Conservation (phyloP, 345 rosid species). For the Populus nigra region DNA sequence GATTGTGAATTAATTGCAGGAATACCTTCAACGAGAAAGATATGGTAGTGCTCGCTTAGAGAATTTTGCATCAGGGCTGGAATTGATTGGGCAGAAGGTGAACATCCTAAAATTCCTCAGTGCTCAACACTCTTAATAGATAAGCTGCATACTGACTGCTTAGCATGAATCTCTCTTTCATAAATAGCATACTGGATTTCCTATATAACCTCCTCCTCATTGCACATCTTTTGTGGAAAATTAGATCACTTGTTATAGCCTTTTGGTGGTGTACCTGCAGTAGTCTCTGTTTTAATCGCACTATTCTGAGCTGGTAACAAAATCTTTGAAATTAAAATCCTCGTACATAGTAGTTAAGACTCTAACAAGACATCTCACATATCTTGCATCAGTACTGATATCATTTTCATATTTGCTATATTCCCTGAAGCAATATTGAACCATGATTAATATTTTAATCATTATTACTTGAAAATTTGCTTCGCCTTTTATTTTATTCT, state of each 20-base stretch:
- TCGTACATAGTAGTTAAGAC: neutral
- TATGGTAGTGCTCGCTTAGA: conserved; percentile 80
- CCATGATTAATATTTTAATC: neutral
- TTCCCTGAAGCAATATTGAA: neutral
- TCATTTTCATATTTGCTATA: neutral
- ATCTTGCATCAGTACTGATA: neutral
- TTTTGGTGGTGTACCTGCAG: neutral
- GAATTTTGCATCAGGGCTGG: conserved; percentile 89
- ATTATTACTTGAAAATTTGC: neutral
- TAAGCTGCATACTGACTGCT: neutral
- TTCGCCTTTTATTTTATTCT: neutral
- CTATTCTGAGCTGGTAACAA: neutral
- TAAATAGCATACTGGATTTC: neutral
- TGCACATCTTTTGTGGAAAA: neutral
- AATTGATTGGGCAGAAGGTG: conserved; percentile 83
- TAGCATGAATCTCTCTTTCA: neutral
- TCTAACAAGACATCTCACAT: neutral
- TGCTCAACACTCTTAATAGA: neutral
- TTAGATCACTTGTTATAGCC: neutral
- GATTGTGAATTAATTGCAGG: conserved; percentile 47
- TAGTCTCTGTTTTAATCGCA: neutral
- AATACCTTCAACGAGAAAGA: conserved; percentile 93
- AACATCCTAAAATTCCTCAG: neutral
- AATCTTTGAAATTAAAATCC: neutral
- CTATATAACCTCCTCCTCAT: neutral